Evolutionary conservation across 208 protist species (phyloP).

Genomic region (Trypanosoma conorhini): DNA sequence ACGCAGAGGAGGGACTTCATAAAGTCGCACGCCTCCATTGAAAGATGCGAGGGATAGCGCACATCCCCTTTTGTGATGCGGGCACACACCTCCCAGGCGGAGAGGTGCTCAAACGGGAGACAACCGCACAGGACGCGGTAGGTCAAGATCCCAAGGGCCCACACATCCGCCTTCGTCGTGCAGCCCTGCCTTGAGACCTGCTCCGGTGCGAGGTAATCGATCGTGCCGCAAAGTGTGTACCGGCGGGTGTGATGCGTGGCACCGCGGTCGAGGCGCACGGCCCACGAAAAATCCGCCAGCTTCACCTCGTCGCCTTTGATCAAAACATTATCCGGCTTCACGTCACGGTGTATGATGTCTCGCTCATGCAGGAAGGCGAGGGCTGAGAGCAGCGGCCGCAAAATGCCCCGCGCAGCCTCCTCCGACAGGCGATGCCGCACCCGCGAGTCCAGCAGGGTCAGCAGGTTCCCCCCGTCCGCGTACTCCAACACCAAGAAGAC

Average conservation of each 20-base stretch:
- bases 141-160: slow-evolving; percentile 63
- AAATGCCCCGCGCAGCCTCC: slow-evolving; percentile 26
- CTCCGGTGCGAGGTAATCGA: slow-evolving; percentile 99
- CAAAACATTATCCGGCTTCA: slow-evolving; percentile 81
- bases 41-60: slow-evolving; percentile 36
- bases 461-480: slow-evolving; percentile 93
- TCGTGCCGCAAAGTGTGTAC: slow-evolving; percentile 90
- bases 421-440: slow-evolving; percentile 30
- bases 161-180: slow-evolving; percentile 66
- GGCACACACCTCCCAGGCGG: slow-evolving; percentile 32
- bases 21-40: slow-evolving; percentile 47
- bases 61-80: slow-evolving; percentile 43
- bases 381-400: slow-evolving; percentile 39
- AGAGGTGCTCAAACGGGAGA: slow-evolving; percentile 50
- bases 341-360: slow-evolving; percentile 77
- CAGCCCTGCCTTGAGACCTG: slow-evolving; percentile 53
- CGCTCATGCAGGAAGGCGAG: slow-evolving; percentile 54
- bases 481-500: slow-evolving; percentile 98
- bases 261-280: slow-evolving; percentile 27
- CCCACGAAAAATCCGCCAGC: slow-evolving; percentile 97
- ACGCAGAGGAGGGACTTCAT: slow-evolving; percentile 50
- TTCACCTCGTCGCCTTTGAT: slow-evolving; percentile 74
- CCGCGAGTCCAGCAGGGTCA: slow-evolving; percentile 59
- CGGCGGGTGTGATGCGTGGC: slow-evolving; percentile 23
- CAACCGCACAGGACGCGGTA: slow-evolving; percentile 61